phyloP scores from a whole-genome alignment of 176 grass and related monocot species.

The Rhipidocladum racemiflorum region DNA sequence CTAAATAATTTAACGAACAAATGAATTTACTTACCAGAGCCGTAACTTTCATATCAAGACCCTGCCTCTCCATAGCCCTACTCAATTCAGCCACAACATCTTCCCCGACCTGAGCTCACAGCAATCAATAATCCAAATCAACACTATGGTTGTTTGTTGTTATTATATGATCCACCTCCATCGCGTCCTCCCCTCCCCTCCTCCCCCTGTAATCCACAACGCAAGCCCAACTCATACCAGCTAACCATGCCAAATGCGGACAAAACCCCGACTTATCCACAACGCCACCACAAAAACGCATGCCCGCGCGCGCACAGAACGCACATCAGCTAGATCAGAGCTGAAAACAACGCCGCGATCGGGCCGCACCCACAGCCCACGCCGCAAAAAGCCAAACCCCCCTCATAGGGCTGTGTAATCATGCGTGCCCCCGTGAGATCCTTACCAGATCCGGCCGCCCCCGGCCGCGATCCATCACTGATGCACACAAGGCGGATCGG shows the following conservation, averaged over 20 bases:
- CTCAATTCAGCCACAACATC: too few species aligned
- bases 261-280: slow-evolving; percentile 51
- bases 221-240: slow-evolving; percentile 38
- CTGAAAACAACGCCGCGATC: slow-evolving; percentile 50
- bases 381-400: slow-evolving; percentile 16
- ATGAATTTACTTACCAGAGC: too few species aligned
- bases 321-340: slow-evolving; percentile 47
- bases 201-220: slow-evolving; percentile 73
- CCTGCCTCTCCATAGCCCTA: too few species aligned
- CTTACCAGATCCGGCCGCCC: slow-evolving; percentile 57
- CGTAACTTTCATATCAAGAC: too few species aligned
- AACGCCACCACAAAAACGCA: slow-evolving; percentile 42
- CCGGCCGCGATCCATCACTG: slow-evolving; percentile 38
- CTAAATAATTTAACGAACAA: too few species aligned
- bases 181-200: slow-evolving; percentile 54
- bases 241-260: slow-evolving; percentile 46
- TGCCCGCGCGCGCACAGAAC: neutral
- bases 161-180: slow-evolving; percentile 93
- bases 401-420: slow-evolving; percentile 25
- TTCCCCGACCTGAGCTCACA: too few species aligned
- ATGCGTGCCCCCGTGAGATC: slow-evolving; percentile 35
- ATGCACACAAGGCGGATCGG: slow-evolving; percentile 12
- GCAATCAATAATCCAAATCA: too few species aligned
- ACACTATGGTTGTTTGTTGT: too few species aligned
- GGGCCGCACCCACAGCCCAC: neutral